Conservation (phyloP, 306 rosid genomes). For the Ammopiptanthus mongolicus region DNA sequence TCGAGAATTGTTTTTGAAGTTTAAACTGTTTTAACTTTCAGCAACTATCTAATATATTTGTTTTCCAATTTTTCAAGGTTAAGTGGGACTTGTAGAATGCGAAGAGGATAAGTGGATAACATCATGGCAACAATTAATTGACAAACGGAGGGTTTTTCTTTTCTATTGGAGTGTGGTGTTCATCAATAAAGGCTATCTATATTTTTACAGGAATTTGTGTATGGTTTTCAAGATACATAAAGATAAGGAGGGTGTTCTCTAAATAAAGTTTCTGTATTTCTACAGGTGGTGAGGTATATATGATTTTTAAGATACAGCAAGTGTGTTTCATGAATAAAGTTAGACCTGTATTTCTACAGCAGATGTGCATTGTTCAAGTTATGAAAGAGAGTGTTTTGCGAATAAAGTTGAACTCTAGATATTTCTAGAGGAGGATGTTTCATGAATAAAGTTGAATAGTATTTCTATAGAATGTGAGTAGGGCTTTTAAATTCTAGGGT, state of each 20-base stretch:
- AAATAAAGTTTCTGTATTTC: neutral
- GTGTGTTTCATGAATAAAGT: neutral
- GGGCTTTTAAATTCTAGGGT: neutral
- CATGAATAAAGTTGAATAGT: neutral
- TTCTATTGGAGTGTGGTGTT: neutral
- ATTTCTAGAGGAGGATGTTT: neutral
- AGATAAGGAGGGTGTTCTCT: neutral
- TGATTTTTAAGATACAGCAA: neutral
- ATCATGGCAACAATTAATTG: neutral
- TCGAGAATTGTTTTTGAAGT: neutral
- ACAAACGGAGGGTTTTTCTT: neutral
- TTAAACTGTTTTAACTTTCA: neutral
- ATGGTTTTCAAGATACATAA: neutral
- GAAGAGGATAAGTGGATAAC: neutral
- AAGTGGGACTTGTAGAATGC: neutral
- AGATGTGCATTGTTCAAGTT: neutral
- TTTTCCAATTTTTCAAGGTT: neutral
- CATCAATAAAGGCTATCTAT: neutral
- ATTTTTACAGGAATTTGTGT: neutral
- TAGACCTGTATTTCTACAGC: neutral
- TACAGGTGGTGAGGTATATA: neutral
- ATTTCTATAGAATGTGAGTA: neutral
- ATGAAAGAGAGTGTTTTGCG: neutral
- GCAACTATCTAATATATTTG: neutral
- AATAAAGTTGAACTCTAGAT: neutral